A percentile compares a stretch with the other conserved stretches of the same genome.
Evolutionary conservation across 2,329 filamentous ascomycete genomes (phyloP).

Genomic region (Ophiosphaerella korrae): DNA sequence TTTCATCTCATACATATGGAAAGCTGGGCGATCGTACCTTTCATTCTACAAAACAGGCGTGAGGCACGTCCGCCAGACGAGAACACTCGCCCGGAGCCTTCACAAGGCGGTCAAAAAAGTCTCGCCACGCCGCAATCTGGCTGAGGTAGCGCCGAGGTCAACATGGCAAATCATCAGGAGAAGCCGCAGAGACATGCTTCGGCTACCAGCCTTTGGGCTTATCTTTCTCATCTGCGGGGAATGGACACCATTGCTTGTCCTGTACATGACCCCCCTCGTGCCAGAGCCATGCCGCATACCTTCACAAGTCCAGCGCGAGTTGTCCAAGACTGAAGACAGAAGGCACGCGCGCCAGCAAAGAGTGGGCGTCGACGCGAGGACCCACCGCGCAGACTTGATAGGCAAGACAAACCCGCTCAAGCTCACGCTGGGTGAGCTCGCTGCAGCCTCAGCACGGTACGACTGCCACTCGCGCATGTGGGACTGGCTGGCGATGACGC

Average conservation of each 20-base stretch:
- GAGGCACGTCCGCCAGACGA: slow-evolving; percentile 73
- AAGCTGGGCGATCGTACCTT: slow-evolving; percentile 74
- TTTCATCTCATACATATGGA: slow-evolving; percentile 60
- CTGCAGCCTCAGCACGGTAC: slow-evolving; percentile 23
- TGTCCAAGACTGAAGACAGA: slow-evolving; percentile 56
- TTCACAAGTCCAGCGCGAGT: slow-evolving; percentile 67
- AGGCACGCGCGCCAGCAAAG: slow-evolving; percentile 22
- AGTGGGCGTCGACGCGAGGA: slow-evolving; percentile 11
- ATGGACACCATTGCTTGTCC: slow-evolving; percentile 79
- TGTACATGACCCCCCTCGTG: slow-evolving; percentile 72
- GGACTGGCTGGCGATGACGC: slow-evolving; percentile 49
- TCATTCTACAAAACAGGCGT: slow-evolving; percentile 88
- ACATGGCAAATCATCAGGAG: slow-evolving; percentile 74
- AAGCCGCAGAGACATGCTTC: slow-evolving; percentile 72
- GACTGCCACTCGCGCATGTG: slow-evolving; percentile 39
- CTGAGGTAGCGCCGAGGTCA: slow-evolving; percentile 58
- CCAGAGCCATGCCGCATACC: slow-evolving; percentile 86
- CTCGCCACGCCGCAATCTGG: not conserved
- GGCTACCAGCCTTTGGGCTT: slow-evolving; percentile 77
- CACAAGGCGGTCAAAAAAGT: slow-evolving; percentile 45
- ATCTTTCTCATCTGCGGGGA: slow-evolving; percentile 82
- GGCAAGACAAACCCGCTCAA: slow-evolving; percentile 7
- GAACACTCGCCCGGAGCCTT: slow-evolving; percentile 51
- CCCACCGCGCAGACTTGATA: not conserved
- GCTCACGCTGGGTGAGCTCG: slow-evolving; percentile 23